Evolutionary conservation across 179 eudicot genomes (phyloP).

Genomic region (Actinidia arguta): DNA sequence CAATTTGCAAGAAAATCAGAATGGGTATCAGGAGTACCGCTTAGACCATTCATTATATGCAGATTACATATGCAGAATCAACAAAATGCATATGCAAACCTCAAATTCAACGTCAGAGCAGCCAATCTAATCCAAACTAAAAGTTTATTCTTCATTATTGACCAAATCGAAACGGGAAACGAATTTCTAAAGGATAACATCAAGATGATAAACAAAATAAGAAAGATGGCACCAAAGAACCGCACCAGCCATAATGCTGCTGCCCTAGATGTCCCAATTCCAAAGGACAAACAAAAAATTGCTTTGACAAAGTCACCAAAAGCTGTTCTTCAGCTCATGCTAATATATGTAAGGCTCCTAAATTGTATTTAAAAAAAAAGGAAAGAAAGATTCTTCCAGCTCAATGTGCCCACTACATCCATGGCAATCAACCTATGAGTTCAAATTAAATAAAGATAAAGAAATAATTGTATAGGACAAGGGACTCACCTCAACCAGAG

Average conservation of each 20-base stretch:
- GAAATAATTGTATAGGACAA: slow-evolving; percentile 5
- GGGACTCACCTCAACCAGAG: slow-evolving; percentile 28
- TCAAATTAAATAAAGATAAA: slow-evolving; percentile 21
- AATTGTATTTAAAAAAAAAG: background rate
- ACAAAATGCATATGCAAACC: background rate
- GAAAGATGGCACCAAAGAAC: background rate
- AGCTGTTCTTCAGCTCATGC: slow-evolving; percentile 17
- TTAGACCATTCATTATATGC: background rate
- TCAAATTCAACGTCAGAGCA: background rate
- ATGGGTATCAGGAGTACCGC: background rate
- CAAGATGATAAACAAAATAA: background rate
- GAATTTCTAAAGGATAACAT: background rate
- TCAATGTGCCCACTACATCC: slow-evolving; percentile 21
- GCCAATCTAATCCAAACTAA: slow-evolving; percentile 8
- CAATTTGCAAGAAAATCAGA: background rate
- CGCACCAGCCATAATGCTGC: slow-evolving; percentile 25
- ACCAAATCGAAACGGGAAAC: slow-evolving; percentile 2
- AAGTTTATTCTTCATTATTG: background rate
- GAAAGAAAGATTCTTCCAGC: slow-evolving; percentile 29
- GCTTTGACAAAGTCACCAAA: slow-evolving; percentile 15
- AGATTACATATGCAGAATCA: background rate
- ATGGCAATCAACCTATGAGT: slow-evolving; percentile 10
- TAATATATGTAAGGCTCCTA: background rate
- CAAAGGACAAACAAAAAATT: slow-evolving; percentile 12
- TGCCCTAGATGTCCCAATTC: slow-evolving; percentile 17